Percentiles rank a stretch among this genome's conserved stretches.
These are phyloP conservation scores for Fusarium chlamydosporum DNA, from an alignment of 2,329 filamentous ascomycete genomes.

Conservation along the genomic window DNA sequence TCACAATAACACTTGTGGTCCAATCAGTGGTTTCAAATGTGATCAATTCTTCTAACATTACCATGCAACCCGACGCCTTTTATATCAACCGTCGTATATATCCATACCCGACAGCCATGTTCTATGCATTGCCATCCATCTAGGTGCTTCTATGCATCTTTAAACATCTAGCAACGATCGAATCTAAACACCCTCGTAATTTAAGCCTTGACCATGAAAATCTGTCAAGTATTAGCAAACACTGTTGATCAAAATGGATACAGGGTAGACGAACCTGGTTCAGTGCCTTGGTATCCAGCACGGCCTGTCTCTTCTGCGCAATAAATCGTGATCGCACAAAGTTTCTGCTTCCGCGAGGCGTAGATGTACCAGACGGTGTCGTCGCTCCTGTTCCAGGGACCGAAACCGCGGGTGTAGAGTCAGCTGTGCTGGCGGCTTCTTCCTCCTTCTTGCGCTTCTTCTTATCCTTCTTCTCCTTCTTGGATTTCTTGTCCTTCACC, in stretches of 20 bases:
- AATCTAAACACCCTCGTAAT: not conserved
- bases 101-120: slow-evolving; percentile 3
- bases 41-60: slow-evolving; percentile 16
- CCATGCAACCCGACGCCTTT: slow-evolving; percentile 24
- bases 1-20: not conserved
- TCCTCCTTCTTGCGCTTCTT: slow-evolving; percentile 66
- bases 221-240: slow-evolving; percentile 59
- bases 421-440: slow-evolving; percentile 39
- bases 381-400: slow-evolving; percentile 57
- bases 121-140: slow-evolving; percentile 12
- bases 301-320: slow-evolving; percentile 86
- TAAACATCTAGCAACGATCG: not conserved
- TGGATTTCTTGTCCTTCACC: slow-evolving; percentile 56
- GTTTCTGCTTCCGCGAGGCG: slow-evolving; percentile 72
- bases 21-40: not conserved
- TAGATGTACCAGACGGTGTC: slow-evolving; percentile 61
- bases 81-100: not conserved
- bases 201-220: slow-evolving; percentile 76
- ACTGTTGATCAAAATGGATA: slow-evolving; percentile 58
- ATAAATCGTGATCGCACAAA: slow-evolving; percentile 86
- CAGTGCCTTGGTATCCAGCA: slow-evolving; percentile 83
- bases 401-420: slow-evolving; percentile 49
- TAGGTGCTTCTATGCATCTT: slow-evolving; percentile 17
- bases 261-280: slow-evolving; percentile 76
- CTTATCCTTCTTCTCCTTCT: slow-evolving; percentile 61